These are phyloP conservation scores for Pseudopediastrum boryanum DNA, from an alignment of 139 green algal species.

Conservation along the genomic window DNA sequence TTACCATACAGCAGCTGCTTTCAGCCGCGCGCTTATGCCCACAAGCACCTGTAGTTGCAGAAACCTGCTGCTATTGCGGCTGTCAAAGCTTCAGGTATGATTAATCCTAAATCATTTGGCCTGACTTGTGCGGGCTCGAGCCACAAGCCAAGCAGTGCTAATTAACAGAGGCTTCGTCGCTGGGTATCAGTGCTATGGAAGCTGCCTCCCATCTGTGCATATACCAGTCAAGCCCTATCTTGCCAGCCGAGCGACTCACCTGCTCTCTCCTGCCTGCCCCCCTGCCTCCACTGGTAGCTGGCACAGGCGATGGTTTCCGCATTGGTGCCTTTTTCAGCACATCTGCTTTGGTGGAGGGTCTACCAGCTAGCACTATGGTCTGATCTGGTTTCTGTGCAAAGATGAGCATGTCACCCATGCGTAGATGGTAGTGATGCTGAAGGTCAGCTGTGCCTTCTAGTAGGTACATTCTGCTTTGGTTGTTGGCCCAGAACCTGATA, in stretches of 20 bases:
- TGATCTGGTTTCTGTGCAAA: slow-evolving; percentile 63
- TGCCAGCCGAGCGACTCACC: neutral
- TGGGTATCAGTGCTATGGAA: no score
- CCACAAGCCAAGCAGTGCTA: no score
- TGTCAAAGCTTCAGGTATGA: no score
- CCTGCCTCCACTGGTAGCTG: neutral
- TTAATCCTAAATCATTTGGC: no score
- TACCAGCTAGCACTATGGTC: slow-evolving; percentile 65
- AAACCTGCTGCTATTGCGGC: no score
- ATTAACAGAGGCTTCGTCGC: no score
- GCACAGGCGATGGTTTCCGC: slow-evolving; percentile 24
- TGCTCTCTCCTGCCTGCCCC: neutral
- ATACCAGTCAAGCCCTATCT: neutral
- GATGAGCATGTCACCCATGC: slow-evolving; percentile 72
- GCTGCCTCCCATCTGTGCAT: no score
- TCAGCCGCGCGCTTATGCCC: no score
- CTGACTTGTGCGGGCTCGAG: no score
- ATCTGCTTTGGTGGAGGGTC: slow-evolving; percentile 51
- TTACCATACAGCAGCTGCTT: no score
- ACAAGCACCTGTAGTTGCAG: no score
- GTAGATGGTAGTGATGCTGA: slow-evolving; percentile 64
- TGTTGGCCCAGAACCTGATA: slow-evolving; percentile 73
- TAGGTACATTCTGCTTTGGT: slow-evolving; percentile 76
- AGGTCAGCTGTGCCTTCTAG: slow-evolving; percentile 68
- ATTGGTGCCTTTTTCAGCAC: slow-evolving; percentile 14